These are phyloP conservation scores for Hypholoma fasciculare DNA, from an alignment of 768 basidiomycete genomes.

Conservation along the genomic window DNA sequence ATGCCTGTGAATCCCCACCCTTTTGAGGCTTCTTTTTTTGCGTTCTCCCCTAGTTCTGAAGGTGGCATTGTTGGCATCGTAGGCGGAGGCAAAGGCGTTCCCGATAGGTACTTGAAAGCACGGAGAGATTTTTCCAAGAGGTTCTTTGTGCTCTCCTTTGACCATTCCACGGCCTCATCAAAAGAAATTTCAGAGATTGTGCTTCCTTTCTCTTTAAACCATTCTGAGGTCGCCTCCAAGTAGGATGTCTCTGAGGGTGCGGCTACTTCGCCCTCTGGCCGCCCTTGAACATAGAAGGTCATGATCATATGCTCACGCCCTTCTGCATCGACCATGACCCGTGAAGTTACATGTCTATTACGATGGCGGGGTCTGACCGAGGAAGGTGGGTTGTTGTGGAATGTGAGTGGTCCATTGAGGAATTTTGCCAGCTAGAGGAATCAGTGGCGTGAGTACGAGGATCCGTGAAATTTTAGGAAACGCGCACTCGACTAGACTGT, in stretches of 20 bases:
- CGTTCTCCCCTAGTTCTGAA: constrained; percentile 23
- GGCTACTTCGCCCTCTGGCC: constrained; percentile 38
- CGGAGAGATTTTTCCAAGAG: constrained; percentile 52
- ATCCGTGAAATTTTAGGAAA: constrained; percentile 1
- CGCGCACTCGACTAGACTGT: constrained; percentile 42
- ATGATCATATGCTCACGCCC: constrained; percentile 85
- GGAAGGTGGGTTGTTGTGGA: constrained; percentile 85
- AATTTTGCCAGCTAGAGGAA: constrained; percentile 62
- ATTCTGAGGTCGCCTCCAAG: constrained; percentile 41
- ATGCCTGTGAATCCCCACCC: constrained; percentile 64
- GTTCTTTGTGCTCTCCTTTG: constrained; percentile 39
- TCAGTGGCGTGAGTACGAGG: constrained; percentile 4
- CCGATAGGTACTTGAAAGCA: constrained; percentile 74
- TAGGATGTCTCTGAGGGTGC: constrained; percentile 41
- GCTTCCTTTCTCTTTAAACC: constrained; percentile 40
- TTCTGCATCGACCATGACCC: constrained; percentile 67
- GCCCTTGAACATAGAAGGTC: constrained; percentile 78
- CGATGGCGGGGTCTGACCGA: constrained; percentile 74
- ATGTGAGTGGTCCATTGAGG: constrained; percentile 64
- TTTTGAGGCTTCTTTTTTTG: constrained; percentile 32
- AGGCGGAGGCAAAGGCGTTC: constrained; percentile 48
- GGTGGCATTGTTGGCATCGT: constrained; percentile 29
- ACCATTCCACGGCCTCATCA: constrained; percentile 52
- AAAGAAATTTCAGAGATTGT: constrained; percentile 51
- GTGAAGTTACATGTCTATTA: constrained; percentile 79